Evolutionary conservation across 371 early-diverging fungal species (phyloP).

Genomic region (Catenaria anguillulae): DNA sequence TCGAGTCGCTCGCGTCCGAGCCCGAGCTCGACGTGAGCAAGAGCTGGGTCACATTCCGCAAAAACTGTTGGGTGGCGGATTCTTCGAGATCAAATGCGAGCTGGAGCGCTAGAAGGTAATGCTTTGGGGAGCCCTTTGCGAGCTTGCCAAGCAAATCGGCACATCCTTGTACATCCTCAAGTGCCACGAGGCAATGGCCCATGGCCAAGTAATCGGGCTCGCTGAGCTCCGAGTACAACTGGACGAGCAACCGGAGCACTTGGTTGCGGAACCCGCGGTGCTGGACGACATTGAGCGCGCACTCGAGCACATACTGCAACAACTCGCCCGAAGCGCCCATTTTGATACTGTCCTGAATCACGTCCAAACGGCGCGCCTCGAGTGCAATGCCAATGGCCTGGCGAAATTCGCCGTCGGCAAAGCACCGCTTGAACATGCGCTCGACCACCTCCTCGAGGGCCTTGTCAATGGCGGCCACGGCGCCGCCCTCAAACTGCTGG

Average conservation of each 20-base stretch:
- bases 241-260: conserved; percentile 62
- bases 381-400: conserved; percentile 92
- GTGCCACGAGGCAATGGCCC: conserved; percentile 77
- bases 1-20: no score
- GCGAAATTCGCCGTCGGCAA: conserved; percentile 65
- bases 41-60: conserved; percentile 47
- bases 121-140: conserved; percentile 24
- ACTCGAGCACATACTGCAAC: conserved; percentile 67
- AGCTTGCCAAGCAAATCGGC: conserved; percentile 57
- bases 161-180: conserved; percentile 57
- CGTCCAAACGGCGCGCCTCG: conserved; percentile 77
- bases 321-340: conserved; percentile 53
- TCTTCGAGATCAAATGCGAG: conserved; percentile 92
- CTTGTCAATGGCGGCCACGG: conserved; percentile 42
- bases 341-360: conserved; percentile 61
- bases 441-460: conserved; percentile 76
- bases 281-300: conserved; percentile 59
- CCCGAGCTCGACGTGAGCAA: conserved; percentile 18
- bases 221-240: conserved; percentile 54
- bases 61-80: conserved; percentile 85
- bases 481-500: conserved; percentile 26
- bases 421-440: conserved; percentile 83
- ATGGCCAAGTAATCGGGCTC: conserved; percentile 82
- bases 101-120: conserved; percentile 70
- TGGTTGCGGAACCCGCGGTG: conserved; percentile 67